Evolutionary conservation across 768 basidiomycete species (phyloP), one percentile per base, ranked within the genome.

Genomic region (Lentinula sp.): DNA sequence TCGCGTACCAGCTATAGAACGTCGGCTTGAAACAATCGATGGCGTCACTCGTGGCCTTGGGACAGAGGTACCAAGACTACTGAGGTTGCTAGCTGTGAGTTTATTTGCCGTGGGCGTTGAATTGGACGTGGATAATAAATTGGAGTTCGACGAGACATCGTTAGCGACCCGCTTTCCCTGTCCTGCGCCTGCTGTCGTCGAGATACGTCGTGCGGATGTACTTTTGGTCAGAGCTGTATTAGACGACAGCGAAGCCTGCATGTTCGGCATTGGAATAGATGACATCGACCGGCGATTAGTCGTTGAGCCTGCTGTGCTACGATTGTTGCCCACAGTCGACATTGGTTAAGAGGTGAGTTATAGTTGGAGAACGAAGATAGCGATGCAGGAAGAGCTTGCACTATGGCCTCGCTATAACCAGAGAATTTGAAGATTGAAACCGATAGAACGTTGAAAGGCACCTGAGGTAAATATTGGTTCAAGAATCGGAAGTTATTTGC

Each of bases 251-350:
- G 35, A 54, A 5, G 52, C 52, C 34, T 34, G 37, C 15, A 54
- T 18, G 18, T 37, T 28, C 5, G 55, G 55, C 55, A 56, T 56
- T 28, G 55, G 55, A 13, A 56, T 56, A 40, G 55, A 56, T 5
- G 55, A 56, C 55, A 43, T 56, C 40, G 55, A 56, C 35, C 55
- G 55, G 18, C 55, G 35, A 43, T 43, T 46, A 11, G 45, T 46
- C 45, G 45, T 43, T 23, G 39, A 23, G 16, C 21, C 28, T 13
- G 55, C 21, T 10, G 55, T 56, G 16, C 55, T 56, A 23, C 55
- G 55, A 39, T 56, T 56, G 21, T 56, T 56, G 6, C 55, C 55
- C 28, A 56, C 40, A 7, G 55, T 56, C 39, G 55, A 56, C 55
- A 56, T 54, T 34, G 32, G 10, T 37, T n/a, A 0, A 34, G 9